A percentile compares a stretch with the other conserved stretches of the same genome.
Evolutionary conservation across 1,284 basidiomycete species (phyloP).

Genomic region (Rhodotorula sp.): DNA sequence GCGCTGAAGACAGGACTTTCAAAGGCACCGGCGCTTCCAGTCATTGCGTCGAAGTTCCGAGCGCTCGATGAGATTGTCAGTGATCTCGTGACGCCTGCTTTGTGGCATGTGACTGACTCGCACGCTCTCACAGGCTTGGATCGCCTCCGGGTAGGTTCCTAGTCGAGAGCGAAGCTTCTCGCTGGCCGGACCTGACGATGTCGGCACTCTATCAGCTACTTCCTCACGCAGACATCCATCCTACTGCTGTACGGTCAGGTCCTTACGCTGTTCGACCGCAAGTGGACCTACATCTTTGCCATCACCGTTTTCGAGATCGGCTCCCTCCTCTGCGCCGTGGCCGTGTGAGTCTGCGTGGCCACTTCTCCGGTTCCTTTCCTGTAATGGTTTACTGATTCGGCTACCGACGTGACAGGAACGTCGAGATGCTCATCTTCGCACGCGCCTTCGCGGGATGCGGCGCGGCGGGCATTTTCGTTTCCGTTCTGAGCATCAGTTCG

Average conservation of each 20-base stretch:
- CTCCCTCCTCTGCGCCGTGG: slow-evolving; percentile 56
- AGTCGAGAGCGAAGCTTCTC: slow-evolving; percentile 32
- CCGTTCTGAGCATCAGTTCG: slow-evolving; percentile 50
- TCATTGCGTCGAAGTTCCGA: slow-evolving; percentile 32
- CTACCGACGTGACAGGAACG: slow-evolving; percentile 8
- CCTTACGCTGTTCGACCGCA: slow-evolving; percentile 50
- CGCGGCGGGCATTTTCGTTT: slow-evolving; percentile 53
- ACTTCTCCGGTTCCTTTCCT: not conserved
- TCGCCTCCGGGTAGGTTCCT: slow-evolving; percentile 28
- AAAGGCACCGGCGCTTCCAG: slow-evolving; percentile 49
- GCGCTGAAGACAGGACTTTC: slow-evolving; percentile 51
- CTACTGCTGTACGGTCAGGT: slow-evolving; percentile 48
- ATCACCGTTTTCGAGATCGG: slow-evolving; percentile 56
- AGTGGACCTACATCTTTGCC: slow-evolving; percentile 52
- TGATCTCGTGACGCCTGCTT: not conserved
- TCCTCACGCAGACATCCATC: slow-evolving; percentile 47
- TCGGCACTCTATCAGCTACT: slow-evolving; percentile 44
- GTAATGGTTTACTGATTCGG: slow-evolving; percentile 47
- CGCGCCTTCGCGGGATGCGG: slow-evolving; percentile 56
- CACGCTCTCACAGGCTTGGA: slow-evolving; percentile 18
- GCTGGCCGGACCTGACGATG: not conserved
- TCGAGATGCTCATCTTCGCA: slow-evolving; percentile 55
- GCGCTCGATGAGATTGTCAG: slow-evolving; percentile 51
- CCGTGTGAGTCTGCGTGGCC: slow-evolving; percentile 52
- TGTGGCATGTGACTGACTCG: not conserved